Conservation (phyloP, 2,329 filamentous ascomycete genomes). For the Fonsecaea pugnacius region DNA sequence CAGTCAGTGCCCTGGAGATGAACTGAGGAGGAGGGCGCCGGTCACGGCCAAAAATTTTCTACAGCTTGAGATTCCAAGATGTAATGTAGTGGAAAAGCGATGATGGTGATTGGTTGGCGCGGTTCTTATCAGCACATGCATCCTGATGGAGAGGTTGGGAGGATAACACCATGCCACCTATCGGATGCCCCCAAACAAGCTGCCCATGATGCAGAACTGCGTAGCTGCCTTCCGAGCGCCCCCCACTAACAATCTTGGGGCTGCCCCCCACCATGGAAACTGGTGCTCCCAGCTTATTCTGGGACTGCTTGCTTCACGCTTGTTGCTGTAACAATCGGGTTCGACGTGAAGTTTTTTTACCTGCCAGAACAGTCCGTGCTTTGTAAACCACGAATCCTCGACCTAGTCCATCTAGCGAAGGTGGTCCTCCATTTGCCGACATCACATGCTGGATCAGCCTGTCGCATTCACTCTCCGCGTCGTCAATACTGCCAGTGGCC, state of each 20-base stretch:
- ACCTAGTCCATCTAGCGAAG: background rate
- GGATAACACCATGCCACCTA: slow-evolving; percentile 19
- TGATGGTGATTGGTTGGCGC: slow-evolving; percentile 23
- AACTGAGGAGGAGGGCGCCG: slow-evolving; percentile 16
- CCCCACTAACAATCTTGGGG: slow-evolving; percentile 10
- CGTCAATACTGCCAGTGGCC: background rate
- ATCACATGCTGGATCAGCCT: slow-evolving; percentile 5
- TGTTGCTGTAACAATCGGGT: background rate
- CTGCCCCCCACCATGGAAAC: background rate
- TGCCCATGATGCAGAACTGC: slow-evolving; percentile 20
- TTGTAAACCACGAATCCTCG: background rate
- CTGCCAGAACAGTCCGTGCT: slow-evolving; percentile 1
- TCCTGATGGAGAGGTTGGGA: slow-evolving; percentile 23
- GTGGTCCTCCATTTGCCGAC: background rate
- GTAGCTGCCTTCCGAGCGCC: slow-evolving; percentile 4
- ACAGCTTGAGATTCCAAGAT: slow-evolving; percentile 28
- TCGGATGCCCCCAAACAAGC: slow-evolving; percentile 17
- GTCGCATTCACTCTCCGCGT: background rate
- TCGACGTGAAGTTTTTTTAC: background rate
- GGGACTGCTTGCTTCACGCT: background rate
- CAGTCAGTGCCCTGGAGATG: background rate
- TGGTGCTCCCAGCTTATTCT: slow-evolving; percentile 1
- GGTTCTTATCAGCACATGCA: slow-evolving; percentile 35
- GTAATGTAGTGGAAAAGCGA: slow-evolving; percentile 31
- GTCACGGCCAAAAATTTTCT: slow-evolving; percentile 25